Conservation (phyloP, 257 asterid species). For the Mentha longifolia region DNA sequence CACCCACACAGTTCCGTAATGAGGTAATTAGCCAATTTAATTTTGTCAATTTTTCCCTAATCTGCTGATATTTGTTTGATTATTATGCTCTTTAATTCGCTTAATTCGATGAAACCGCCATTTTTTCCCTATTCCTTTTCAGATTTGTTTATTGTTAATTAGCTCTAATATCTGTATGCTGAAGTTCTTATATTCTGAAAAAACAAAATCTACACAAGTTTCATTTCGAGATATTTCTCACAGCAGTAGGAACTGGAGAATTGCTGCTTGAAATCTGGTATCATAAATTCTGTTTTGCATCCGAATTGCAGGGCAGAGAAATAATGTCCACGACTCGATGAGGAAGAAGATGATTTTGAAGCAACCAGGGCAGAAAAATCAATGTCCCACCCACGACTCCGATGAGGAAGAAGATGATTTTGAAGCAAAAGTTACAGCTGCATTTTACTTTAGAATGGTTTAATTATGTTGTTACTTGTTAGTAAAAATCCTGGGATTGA, state of each 20-base stretch:
- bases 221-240: not conserved
- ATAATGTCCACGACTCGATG: too few species aligned
- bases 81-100: not conserved
- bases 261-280: not conserved
- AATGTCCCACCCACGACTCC: too few species aligned
- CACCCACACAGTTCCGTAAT: constrained; percentile 39
- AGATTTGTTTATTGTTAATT: not conserved
- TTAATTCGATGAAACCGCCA: too few species aligned
- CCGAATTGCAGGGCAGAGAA: not conserved
- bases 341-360: constrained; percentile 3
- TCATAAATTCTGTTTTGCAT: too few species aligned
- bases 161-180: too few species aligned
- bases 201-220: not conserved
- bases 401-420: not conserved
- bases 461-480: too few species aligned
- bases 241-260: not conserved
- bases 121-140: too few species aligned
- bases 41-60: not conserved
- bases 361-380: too few species aligned
- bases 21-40: constrained; percentile 29
- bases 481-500: not conserved
- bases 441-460: not conserved
- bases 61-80: not conserved
- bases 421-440: not conserved
- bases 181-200: not conserved